Conservation (phyloP, 176 grass and related monocot genomes). For the Hsuehochloa calcarea region DNA sequence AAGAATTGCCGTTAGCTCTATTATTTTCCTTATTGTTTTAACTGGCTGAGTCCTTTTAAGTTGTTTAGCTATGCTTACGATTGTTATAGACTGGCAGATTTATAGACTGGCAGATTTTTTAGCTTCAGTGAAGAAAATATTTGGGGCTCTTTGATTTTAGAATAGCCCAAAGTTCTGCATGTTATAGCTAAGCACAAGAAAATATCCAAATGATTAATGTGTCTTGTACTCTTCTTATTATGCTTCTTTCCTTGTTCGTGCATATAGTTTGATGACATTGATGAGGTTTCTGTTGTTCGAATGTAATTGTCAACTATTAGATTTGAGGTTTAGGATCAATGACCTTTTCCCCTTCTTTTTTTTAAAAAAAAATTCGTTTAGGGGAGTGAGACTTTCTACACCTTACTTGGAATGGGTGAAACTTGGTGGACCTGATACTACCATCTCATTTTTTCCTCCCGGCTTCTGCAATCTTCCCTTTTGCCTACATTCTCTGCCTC, state of each 20-base stretch:
- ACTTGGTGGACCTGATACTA: neutral
- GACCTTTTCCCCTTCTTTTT: neutral
- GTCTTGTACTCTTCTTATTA: neutral
- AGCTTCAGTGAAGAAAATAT: neutral
- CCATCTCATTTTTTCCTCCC: too few relatives aligned
- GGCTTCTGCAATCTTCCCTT: neutral
- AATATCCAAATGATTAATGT: neutral
- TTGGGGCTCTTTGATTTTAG: neutral
- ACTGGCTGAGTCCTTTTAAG: neutral
- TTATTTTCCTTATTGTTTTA: neutral
- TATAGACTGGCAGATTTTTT: neutral
- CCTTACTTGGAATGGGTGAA: neutral
- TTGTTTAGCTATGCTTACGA: neutral
- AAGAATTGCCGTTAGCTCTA: neutral
- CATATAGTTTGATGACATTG: neutral
- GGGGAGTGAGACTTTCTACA: neutral
- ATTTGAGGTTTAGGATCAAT: neutral
- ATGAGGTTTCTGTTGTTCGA: neutral
- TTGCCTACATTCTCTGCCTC: neutral
- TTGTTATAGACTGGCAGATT: neutral
- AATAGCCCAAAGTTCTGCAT: neutral
- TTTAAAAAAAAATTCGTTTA: neutral
- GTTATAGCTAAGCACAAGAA: neutral
- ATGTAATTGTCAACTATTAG: neutral
- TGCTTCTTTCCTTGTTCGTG: neutral